Conservation (phyloP, 164 flowering plant genomes). For the Magnolia changhungtana region DNA sequence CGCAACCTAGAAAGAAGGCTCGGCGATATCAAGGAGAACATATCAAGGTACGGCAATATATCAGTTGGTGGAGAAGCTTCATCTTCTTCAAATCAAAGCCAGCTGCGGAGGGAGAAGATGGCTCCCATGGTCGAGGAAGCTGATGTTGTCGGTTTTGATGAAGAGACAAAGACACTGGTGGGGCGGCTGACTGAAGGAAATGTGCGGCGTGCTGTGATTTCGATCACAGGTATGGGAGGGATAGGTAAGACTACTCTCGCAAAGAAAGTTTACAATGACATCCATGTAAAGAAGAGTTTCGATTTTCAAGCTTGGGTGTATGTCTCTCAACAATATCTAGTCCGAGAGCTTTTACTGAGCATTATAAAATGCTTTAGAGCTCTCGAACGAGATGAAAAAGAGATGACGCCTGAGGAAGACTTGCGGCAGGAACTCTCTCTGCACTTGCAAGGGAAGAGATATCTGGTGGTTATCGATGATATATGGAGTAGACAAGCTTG, state of each 20-base stretch:
- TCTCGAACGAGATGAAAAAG: background rate
- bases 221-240: constrained; percentile 18
- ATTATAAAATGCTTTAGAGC: background rate
- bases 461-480: constrained; percentile 11
- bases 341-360: background rate
- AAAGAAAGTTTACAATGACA: constrained; percentile 12
- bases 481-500: background rate
- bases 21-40: constrained; percentile 2
- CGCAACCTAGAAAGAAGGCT: constrained; percentile 32
- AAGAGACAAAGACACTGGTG: constrained; percentile 28
- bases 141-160: constrained; percentile 46
- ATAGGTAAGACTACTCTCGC: constrained; percentile 23
- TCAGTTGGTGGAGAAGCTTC: constrained; percentile 2
- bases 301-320: constrained; percentile 16
- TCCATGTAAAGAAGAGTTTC: background rate
- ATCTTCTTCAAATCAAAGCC: background rate
- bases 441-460: background rate
- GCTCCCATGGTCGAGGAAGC: constrained; percentile 34
- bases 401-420: background rate
- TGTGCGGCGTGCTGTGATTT: background rate
- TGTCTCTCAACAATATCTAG: constrained; percentile 5
- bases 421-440: background rate
- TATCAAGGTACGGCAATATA: background rate
- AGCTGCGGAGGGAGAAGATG: constrained; percentile 22
- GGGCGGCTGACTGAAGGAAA: constrained; percentile 30